Percentiles rank a stretch among this genome's conserved stretches.
Evolutionary conservation across 1,139 yeast genomes (phyloP).

Genomic region (Dujonia santamariae): DNA sequence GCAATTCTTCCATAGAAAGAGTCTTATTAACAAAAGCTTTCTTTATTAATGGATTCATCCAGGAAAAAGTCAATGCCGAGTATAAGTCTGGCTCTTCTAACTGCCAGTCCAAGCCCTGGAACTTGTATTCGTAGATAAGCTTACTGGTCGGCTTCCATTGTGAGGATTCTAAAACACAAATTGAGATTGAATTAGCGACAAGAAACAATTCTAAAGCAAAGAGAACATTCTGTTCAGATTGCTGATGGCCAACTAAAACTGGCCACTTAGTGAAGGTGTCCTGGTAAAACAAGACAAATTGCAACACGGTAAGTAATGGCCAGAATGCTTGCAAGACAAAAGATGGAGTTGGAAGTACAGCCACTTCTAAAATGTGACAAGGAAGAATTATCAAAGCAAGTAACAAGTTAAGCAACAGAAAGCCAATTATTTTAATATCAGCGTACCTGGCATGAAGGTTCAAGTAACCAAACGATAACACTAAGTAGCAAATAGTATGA

Average conservation of each 20-base stretch:
- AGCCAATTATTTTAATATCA: slow-evolving; percentile 22
- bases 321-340: slow-evolving; percentile 40
- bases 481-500: slow-evolving; percentile 17
- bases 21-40: slow-evolving; percentile 48
- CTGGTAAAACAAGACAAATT: slow-evolving; percentile 24
- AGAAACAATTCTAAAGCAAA: slow-evolving; percentile 16
- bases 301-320: slow-evolving; percentile 30
- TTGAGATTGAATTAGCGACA: slow-evolving; percentile 17
- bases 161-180: slow-evolving; percentile 23
- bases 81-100: slow-evolving; percentile 45
- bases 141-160: slow-evolving; percentile 31
- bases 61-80: slow-evolving; percentile 51
- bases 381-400: slow-evolving; percentile 29
- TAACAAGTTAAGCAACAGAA: slow-evolving; percentile 14
- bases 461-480: slow-evolving; percentile 18
- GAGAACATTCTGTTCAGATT: not conserved
- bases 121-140: slow-evolving; percentile 16
- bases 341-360: slow-evolving; percentile 28
- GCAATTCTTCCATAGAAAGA: slow-evolving; percentile 50
- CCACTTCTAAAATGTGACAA: slow-evolving; percentile 38
- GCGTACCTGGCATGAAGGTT: slow-evolving; percentile 21
- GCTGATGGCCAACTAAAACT: slow-evolving; percentile 12
- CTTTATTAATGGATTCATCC: slow-evolving; percentile 58
- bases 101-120: slow-evolving; percentile 10
- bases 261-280: slow-evolving; percentile 26